phyloP scores from a whole-genome alignment of 495 filamentous ascomycete genomes.

The Penicillium chermesinum region DNA sequence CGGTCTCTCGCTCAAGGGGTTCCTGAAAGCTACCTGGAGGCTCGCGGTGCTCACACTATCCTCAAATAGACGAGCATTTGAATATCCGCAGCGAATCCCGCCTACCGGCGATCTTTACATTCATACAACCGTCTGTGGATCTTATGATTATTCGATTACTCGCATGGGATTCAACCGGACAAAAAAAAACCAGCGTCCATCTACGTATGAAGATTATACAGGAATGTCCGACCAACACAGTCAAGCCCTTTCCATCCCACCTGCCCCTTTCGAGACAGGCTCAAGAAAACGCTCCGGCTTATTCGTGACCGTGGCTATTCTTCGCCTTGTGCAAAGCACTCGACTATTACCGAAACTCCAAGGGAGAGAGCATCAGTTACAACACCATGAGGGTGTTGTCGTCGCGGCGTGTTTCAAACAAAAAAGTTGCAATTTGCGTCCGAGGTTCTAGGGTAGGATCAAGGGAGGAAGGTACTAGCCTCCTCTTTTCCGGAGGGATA shows the following conservation, averaged over 20 bases:
- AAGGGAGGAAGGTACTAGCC: no score
- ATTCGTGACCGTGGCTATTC: constrained; percentile 69
- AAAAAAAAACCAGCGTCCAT: no score
- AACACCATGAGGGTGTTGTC: constrained; percentile 47
- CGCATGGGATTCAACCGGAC: no score
- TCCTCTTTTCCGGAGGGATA: no score
- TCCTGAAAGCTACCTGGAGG: constrained; percentile 81
- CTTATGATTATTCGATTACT: no score
- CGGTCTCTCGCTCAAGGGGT: constrained; percentile 69
- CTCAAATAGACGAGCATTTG: constrained; percentile 57
- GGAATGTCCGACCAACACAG: constrained; percentile 67
- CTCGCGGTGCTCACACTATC: constrained; percentile 85
- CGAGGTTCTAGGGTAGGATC: no score
- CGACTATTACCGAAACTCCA: constrained; percentile 51
- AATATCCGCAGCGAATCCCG: not conserved
- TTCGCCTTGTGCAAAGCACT: constrained; percentile 50
- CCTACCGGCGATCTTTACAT: no score
- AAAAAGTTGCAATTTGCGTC: not conserved
- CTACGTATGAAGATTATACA: not conserved
- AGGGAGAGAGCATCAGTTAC: constrained; percentile 49
- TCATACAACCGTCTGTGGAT: no score
- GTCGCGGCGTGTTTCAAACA: constrained; percentile 42
- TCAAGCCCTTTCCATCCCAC: constrained; percentile 85
- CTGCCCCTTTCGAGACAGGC: constrained; percentile 67
- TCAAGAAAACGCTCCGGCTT: constrained; percentile 92